Base-by-base conservation (phyloP, 306 rosid species). In the Cicer cuneatum region DNA sequence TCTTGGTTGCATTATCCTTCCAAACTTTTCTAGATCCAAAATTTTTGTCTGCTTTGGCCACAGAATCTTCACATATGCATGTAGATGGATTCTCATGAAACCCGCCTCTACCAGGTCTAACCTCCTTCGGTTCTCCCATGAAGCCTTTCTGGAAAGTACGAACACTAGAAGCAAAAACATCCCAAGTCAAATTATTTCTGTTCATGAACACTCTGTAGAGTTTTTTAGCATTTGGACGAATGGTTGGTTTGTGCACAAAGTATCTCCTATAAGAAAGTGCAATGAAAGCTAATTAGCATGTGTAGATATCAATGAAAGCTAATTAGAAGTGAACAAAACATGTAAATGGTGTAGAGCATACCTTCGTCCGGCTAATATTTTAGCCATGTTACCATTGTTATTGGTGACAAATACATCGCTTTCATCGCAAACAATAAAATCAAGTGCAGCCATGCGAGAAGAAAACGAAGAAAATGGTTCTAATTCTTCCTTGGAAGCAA, bases 391-490 rank as follows among this genome's bases (percentile, higher is more conserved):
- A 29, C 99, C 99, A 72, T 95, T 95, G 84, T 95, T 95, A 84
- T 95, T 95, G 66, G 99, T 95, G 63, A 92, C 99, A 87, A 95
- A 95, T 51, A 95, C 97, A 76, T 95, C 98, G 39, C 99, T 92
- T 85, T 87, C 97, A 77, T 92, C 99, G 41, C 99, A 95, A 52
- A 89, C 99, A 61, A 89, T 81, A 79, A 92, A 95, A 78, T 95
- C 99, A 40, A 95, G 96, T 10, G 99, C 99, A 81, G 99, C 99
- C 99, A 95, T 92, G 71, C 99, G 99, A 86, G 99, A 90, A 81
- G 99, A 95, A 89, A 86, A 95, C 18, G 93, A 75, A 86, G 92
- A 81, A 86, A 90, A 95, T 71, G 92, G 85, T 56, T 86, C 89
- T 83, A 95, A 61, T 76, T 92, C 98, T 71, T 89, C 90, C 82